Conservation (phyloP, 176 grass and related monocot species). For the Calamus simplicifolius region DNA sequence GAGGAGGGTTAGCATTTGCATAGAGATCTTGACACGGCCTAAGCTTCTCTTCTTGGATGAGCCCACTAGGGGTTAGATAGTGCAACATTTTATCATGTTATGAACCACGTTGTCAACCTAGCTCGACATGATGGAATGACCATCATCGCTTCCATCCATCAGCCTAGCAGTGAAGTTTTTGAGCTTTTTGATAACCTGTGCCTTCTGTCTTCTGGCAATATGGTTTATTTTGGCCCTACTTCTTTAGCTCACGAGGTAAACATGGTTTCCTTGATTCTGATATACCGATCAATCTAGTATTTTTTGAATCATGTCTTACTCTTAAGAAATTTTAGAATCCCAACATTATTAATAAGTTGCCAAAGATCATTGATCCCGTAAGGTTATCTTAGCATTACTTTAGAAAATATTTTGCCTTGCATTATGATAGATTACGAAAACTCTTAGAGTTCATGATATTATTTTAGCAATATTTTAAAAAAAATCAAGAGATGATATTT, state of each 20-base stretch:
- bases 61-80: constrained; percentile 18
- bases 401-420: too few relatives aligned
- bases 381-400: too few relatives aligned
- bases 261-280: too few relatives aligned
- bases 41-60: constrained; percentile 27
- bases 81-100: constrained; percentile 48
- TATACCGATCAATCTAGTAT: too few relatives aligned
- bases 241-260: constrained; percentile 29
- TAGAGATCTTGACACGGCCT: constrained; percentile 52
- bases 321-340: too few relatives aligned
- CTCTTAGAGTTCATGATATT: too few relatives aligned
- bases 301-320: too few relatives aligned
- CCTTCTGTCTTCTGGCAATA: constrained; percentile 36
- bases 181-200: constrained; percentile 38
- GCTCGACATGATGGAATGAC: constrained; percentile 28
- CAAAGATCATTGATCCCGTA: too few relatives aligned
- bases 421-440: too few relatives aligned
- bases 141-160: constrained; percentile 45
- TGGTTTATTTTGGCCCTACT: constrained; percentile 33
- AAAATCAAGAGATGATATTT: too few relatives aligned
- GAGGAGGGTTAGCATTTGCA: constrained; percentile 10
- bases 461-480: too few relatives aligned
- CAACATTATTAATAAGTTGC: too few relatives aligned
- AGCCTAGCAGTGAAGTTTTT: constrained; percentile 48
- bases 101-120: constrained; percentile 26